phyloP scores from a whole-genome alignment of 306 rosid species.

The Arachis hypogaea region DNA sequence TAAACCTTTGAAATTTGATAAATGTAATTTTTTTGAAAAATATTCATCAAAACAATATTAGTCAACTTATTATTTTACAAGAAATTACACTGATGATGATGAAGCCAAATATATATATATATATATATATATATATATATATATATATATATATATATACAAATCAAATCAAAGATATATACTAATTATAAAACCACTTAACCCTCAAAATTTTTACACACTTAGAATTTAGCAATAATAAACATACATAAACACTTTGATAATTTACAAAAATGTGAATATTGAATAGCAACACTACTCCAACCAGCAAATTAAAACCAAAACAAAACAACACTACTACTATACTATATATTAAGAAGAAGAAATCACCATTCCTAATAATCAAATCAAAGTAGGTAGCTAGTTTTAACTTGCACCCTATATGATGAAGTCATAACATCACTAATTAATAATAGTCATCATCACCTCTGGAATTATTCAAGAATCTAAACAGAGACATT shows the following conservation, averaged over 20 bases:
- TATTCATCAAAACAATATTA: not conserved
- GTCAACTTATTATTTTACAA: slow-evolving; percentile 4
- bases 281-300: not conserved
- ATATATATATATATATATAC: too few species aligned
- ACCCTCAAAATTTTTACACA: not conserved
- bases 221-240: not conserved
- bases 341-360: not conserved
- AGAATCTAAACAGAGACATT: slow-evolving; percentile 25
- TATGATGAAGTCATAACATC: too few species aligned
- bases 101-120: too few species aligned
- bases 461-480: slow-evolving; percentile 34
- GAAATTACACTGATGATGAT: not conserved
- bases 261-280: not conserved
- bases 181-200: slow-evolving; percentile 1
- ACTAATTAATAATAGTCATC: not conserved
- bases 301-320: not conserved
- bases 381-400: not conserved
- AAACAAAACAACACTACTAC: slow-evolving; percentile 12
- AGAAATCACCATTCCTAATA: slow-evolving; percentile 14
- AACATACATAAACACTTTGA: slow-evolving; percentile 16
- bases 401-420: too few species aligned
- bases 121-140: too few species aligned
- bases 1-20: not conserved
- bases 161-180: not conserved
- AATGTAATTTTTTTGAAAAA: too few species aligned